Base-by-base conservation (phyloP, 106 monocot species). In the Iris macrosiphon region DNA sequence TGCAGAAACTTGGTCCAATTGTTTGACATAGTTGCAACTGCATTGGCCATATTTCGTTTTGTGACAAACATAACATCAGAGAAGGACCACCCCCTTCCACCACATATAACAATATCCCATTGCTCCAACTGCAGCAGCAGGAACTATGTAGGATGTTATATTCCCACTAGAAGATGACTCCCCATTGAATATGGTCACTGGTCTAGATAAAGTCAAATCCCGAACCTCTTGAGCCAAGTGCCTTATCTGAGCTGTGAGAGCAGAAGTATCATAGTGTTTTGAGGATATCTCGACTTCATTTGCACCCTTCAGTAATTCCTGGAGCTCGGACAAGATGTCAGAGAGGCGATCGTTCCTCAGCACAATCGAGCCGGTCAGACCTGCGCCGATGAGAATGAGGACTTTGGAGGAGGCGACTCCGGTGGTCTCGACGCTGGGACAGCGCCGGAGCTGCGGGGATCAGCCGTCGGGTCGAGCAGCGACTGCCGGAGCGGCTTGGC, bases 61-160 rank as follows among this genome's bases (percentile, higher is more conserved):
- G 92, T 93, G 49, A 93, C 87, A 63, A 87, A 93, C 87, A 93
- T 93, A 41, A 83, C 83, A 83, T 93, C 87, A 43, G 92, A 74
- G 31, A 93, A 74, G 24, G 92, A 93, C 77, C 70, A 87, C 11
- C 87, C 92, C 93, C 87, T 93, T 93, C 93, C 82, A 93, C 87
- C 87, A 74, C 83, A 93, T 93, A 29, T 93, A 93, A 63, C 93
- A 93, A 69, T 93, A 93, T 8, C 93, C 93, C 65, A 80, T 69
- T 18, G 80, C 93, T 72, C 93, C 93, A 74, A 84, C 55, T 38
- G 93, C 88, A 46, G 93, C 84, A 33, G 93, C 93, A 51, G 93
- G 93, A 35, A 93, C 33, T 63, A 88, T 57, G 63, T 77, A 93
- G 29, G 77, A 80, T 62, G 71, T 40, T 30, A 93, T 60, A 62